Evolutionary conservation across 106 monocot species (phyloP), one percentile per base, ranked within the genome.

Genomic region (Chionographis japonica): DNA sequence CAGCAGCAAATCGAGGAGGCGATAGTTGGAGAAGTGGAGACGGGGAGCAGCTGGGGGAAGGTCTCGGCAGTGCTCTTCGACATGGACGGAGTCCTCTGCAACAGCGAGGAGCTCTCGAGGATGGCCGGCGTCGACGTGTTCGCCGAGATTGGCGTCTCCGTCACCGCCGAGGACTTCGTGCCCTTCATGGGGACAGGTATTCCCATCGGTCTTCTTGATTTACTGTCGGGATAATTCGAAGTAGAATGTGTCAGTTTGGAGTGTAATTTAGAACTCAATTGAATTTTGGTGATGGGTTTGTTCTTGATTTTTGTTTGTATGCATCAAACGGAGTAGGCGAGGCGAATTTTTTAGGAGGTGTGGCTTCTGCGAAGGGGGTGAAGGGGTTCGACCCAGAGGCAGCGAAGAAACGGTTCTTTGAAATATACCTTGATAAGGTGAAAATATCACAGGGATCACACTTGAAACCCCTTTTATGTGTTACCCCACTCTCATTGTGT

Each of bases 1-100:
- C 77, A 55, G 66, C 68, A 77, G 63, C 68, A 67, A 71, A 71
- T 7, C 27, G 66, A 10, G 37, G 67, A 51, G 35, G 51, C 12
- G 5, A 62, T 4, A 27, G 77, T n/a, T 46, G 39, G 35, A 5
- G 72, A 52, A 42, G 74, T 54, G 17, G 51, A 41, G 60, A 8
- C 51, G 41, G 72, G 8, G 15, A 37, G 6, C 2, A 56, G 49
- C 12, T 85, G 81, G 83, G 90, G 90, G 17, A 90, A 92, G 83
- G 97, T 98, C 3, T 90, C 97, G 6, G 92, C 87, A 6, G 97
- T 98, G 37, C 90, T 98, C 19, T 90, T 92, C 75, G 97, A 92
- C 72, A 98, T 92, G 97, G 97, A 98, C 46, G 92, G 97, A n/a
- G 92, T 98, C 12, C 92, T 98, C 12, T 92, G 97, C 85, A 78